Evolutionary conservation across 768 basidiomycete genomes (phyloP).

Genomic region (Crepidotus variabilis): DNA sequence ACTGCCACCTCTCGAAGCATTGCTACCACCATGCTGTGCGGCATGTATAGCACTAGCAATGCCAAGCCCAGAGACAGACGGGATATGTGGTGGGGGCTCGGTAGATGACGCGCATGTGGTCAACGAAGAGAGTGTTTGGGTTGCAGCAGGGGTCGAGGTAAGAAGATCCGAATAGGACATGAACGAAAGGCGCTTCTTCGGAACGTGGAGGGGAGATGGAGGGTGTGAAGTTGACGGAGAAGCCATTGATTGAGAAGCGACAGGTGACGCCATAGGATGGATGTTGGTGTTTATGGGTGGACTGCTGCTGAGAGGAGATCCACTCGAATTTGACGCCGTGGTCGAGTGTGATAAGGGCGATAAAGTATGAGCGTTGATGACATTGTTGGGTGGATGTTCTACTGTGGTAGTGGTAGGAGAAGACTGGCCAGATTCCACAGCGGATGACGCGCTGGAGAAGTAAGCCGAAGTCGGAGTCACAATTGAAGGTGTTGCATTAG

Average conservation of each 20-base stretch:
- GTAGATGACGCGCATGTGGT: constrained; percentile 55
- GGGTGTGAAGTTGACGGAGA: constrained; percentile 18
- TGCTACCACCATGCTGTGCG: constrained; percentile 1
- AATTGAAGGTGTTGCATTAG: constrained; percentile 25
- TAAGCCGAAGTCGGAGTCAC: constrained; percentile 48
- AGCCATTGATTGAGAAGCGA: constrained; percentile 14
- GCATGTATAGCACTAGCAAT: constrained; percentile 9
- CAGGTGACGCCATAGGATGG: constrained; percentile 10
- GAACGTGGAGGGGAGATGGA: constrained; percentile 42
- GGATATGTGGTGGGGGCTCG: constrained; percentile 73
- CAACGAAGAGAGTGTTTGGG: constrained; percentile 67
- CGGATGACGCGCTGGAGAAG: constrained; percentile 29
- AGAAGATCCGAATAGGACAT: constrained; percentile 87
- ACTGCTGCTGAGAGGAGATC: neutral
- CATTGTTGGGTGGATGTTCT: constrained; percentile 5
- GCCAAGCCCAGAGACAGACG: constrained; percentile 15
- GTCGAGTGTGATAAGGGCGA: neutral
- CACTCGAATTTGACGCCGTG: neutral
- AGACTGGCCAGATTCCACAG: neutral
- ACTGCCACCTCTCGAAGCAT: constrained; percentile 14
- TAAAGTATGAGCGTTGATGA: neutral
- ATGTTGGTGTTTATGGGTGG: constrained; percentile 4
- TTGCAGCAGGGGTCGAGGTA: constrained; percentile 68
- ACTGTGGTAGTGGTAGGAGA: constrained; percentile 16
- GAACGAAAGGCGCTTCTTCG: constrained; percentile 78